phyloP scores from a whole-genome alignment of 345 rosid species.

The Aquilaria sinensis region DNA sequence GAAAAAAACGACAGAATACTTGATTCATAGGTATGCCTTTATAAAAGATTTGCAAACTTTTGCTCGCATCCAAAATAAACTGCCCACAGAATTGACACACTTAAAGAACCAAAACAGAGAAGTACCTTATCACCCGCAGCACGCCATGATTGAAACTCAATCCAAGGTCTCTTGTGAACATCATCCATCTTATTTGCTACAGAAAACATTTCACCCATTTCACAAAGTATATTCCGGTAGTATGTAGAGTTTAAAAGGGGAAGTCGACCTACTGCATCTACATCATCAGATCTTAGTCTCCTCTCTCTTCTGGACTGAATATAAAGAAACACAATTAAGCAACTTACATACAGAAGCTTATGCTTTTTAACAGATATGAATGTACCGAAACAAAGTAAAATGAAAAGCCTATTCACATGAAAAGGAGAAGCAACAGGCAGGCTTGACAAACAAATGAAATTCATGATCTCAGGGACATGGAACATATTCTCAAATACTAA shows the following conservation, averaged over 20 bases:
- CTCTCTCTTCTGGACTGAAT: constrained; percentile 59
- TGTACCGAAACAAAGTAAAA: background rate
- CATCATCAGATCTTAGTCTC: constrained; percentile 93
- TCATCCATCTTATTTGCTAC: constrained; percentile 85
- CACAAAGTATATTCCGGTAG: constrained; percentile 70
- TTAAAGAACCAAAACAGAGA: constrained; percentile 6
- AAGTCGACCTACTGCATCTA: constrained; percentile 82
- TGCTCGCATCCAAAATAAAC: background rate
- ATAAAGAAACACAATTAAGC: too few relatives aligned
- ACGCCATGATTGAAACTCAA: constrained; percentile 99
- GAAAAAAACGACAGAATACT: background rate
- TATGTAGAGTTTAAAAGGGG: constrained; percentile 58
- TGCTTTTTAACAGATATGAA: too few relatives aligned
- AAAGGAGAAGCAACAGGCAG: background rate
- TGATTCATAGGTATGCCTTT: too few relatives aligned
- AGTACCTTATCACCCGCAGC: constrained; percentile 96
- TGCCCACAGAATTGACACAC: constrained; percentile 12
- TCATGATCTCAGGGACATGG: too few relatives aligned
- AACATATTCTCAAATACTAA: too few relatives aligned
- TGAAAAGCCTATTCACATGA: background rate
- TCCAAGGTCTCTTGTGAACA: constrained; percentile 97
- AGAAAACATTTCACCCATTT: constrained; percentile 95
- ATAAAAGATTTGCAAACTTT: background rate
- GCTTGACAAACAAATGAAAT: too few relatives aligned
- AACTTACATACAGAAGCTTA: background rate